Evolutionary conservation across 805 yeast species (phyloP), one percentile per base, ranked within the genome.

Genomic region (Candida pseudoglaebosa): DNA sequence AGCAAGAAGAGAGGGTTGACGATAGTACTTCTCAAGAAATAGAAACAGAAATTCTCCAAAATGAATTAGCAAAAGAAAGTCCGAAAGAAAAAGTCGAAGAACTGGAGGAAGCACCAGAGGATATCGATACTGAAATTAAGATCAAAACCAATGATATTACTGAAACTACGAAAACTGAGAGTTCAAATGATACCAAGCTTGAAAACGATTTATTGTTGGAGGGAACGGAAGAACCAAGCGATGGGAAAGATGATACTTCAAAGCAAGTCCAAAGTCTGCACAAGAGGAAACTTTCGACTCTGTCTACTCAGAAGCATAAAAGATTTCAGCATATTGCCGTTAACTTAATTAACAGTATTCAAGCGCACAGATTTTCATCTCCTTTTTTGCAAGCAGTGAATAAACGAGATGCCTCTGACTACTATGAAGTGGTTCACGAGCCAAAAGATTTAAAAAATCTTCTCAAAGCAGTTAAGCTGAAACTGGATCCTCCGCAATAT

Each of bases 381-480:
- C 80, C 85, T 40, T 86, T 86, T 54, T 54, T 82, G 28, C 77
- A 73, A 38, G 87, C 93, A 0, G 93, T 86, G 12, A 75, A 72
- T 45, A 73, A 70, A 40, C 65, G 73, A 40, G 85, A 77, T 38
- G 91, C 89, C 5, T 87, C 84, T 2, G 75, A 80, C 35, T 86
- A 86, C 53, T 72, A 77, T 50, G 67, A 73, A 15, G 61, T 83
- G 24, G 75, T 85, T 10, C 68, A 74, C 44, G 64, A 70, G 19
- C 93, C 95, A 0, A 75, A 76, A 17, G 91, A 86, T 55, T 58
- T 85, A 45, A 81, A 83, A 50, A 75, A 78, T 4, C 76, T 86
- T 29, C 67, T 74, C 43, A 69, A 70, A 32, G 71, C 67, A 47
- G 71, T 85, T 20, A 79, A 79, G 44, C 59, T 48, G 52, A 69